Evolutionary conservation across 441 rosid genomes (phyloP).

Genomic region (Erysimum cheiri): DNA sequence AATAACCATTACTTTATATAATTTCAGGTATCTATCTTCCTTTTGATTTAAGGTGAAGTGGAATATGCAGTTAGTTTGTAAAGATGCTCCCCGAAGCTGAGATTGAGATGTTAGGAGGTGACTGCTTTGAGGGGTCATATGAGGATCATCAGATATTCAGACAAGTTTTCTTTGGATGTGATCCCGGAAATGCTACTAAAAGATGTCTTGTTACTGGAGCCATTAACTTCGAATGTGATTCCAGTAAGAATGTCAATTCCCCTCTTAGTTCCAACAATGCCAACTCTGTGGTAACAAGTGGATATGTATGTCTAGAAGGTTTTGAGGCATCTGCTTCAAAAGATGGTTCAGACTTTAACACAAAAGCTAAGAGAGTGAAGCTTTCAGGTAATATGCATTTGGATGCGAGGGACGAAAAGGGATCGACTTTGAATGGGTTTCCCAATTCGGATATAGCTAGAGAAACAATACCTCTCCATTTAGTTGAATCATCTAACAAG

Average conservation of each 20-base stretch:
- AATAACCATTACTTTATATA: not conserved
- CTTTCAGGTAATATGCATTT: constrained; percentile 48
- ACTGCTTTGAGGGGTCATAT: constrained; percentile 68
- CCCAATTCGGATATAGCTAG: constrained; percentile 44
- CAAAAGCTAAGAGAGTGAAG: constrained; percentile 55
- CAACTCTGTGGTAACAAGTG: constrained; percentile 66
- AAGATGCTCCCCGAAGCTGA: constrained; percentile 47
- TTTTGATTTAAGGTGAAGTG: constrained; percentile 24
- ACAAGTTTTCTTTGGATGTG: constrained; percentile 67
- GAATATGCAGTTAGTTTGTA: constrained; percentile 41
- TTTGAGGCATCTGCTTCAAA: constrained; percentile 46
- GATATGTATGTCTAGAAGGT: constrained; percentile 47
- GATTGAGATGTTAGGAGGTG: constrained; percentile 51
- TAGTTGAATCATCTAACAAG: constrained; percentile 70
- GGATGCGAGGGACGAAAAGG: constrained; percentile 40
- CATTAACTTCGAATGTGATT: constrained; percentile 53
- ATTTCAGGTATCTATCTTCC: constrained; percentile 27
- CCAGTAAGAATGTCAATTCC: constrained; percentile 50
- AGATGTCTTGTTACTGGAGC: constrained; percentile 58
- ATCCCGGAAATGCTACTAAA: constrained; percentile 48
- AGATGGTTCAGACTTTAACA: constrained; percentile 49
- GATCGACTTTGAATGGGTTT: constrained; percentile 40
- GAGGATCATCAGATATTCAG: constrained; percentile 63
- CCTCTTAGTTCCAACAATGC: constrained; percentile 63
- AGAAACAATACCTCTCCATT: constrained; percentile 50